Evolutionary conservation across 1,284 basidiomycete species (phyloP), one percentile per base, ranked within the genome.

Genomic region (Marasmius fiardii): DNA sequence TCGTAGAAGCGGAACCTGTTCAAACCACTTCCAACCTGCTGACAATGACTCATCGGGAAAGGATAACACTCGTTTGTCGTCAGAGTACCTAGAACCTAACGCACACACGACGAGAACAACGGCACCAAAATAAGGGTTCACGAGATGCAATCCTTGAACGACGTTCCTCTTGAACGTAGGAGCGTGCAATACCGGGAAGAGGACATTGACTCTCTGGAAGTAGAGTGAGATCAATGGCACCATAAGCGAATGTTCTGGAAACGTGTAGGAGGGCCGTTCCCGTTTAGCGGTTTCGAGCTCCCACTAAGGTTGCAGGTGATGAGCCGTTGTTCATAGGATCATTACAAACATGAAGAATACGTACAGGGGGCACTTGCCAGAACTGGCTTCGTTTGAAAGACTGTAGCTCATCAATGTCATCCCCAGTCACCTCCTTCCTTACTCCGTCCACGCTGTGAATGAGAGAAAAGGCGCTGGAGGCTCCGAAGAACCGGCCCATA

Each of bases 101-200:
- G 55, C 55, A 34, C 55, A 56, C 1, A 56, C 55, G 3, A 51
- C 51, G 24, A 56, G 48, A 10, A 53, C 55, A 33, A 56, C 12
- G 8, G 51, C 55, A 0, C 55, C 55, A 33, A 56, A 56, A 4
- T 28, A 24, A 12, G 33, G 41, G 26, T 56, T 39, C 20, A 44
- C 43, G 14, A 39, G 35, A 34, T 56, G 55, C 3, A 56, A n/a
- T 21, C 35, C 37, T 10, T 44, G 24, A 20, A 31, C 39, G 12
- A 56, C 16, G 5, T 20, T 47, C n/a, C 33, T 44, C 37, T 53
- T 39, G 23, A 56, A 56, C 26, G 55, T 52, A 12, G 55, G 55
- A 3, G 28, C 43, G 39, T 56, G 55, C 11, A 56, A 44, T 12
- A 56, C 34, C 39, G 55, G 55, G 6, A 37, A 21, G 31, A 41